These are phyloP conservation scores for Candida argentea DNA, from an alignment of 805 yeast species.

Conservation along the genomic window DNA sequence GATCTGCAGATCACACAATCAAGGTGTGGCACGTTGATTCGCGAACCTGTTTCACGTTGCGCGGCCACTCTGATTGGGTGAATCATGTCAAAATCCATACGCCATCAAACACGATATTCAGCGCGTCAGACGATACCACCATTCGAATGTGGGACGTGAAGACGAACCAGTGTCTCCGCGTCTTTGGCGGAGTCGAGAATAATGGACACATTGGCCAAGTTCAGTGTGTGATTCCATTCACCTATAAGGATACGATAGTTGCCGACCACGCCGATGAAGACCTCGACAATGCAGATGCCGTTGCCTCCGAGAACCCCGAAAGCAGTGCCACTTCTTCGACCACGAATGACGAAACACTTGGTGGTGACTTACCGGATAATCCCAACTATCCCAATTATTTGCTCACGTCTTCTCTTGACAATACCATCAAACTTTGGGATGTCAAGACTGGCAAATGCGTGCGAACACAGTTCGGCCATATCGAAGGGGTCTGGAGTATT, in stretches of 20 bases:
- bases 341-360: constrained; percentile 1
- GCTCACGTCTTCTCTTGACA: constrained; percentile 80
- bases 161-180: constrained; percentile 66
- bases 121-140: constrained; percentile 87
- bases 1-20: constrained; percentile 85
- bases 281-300: constrained; percentile 7
- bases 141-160: constrained; percentile 90
- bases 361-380: constrained; percentile 7
- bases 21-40: constrained; percentile 96
- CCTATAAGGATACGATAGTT: constrained; percentile 50
- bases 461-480: constrained; percentile 93
- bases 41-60: constrained; percentile 80
- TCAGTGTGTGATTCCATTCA: constrained; percentile 82
- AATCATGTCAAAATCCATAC: constrained; percentile 82
- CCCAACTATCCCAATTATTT: constrained; percentile 66
- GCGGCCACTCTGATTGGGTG: constrained; percentile 93
- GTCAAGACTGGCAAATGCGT: constrained; percentile 78
- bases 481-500: constrained; percentile 96
- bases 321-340: background rate
- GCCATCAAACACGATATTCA: constrained; percentile 65
- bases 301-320: constrained; percentile 1
- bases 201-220: constrained; percentile 92
- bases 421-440: constrained; percentile 91
- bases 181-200: constrained; percentile 64
- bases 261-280: constrained; percentile 37